Percentiles rank a stretch among this genome's conserved stretches.
Conservation (phyloP, 805 yeast genomes). For the Gaillardinia entomophila region DNA sequence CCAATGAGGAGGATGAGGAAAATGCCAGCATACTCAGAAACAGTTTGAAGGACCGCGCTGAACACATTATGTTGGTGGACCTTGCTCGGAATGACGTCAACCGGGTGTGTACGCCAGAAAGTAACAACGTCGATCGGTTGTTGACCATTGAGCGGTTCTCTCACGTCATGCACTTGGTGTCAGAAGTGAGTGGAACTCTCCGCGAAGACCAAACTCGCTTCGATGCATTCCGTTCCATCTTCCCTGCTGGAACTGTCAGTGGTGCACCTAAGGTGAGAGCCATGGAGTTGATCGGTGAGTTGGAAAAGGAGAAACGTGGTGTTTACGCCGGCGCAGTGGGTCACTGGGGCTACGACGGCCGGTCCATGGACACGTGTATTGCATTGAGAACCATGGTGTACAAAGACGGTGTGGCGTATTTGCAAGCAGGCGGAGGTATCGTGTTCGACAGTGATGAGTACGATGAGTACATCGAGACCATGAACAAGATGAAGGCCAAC, state of each 20-base stretch:
- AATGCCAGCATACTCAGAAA: conserved; percentile 69
- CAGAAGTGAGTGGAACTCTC: conserved; percentile 89
- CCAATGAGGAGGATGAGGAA: conserved; percentile 85
- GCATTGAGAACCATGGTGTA: conserved; percentile 96
- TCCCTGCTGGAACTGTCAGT: conserved; percentile 98
- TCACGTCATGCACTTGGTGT: conserved; percentile 94
- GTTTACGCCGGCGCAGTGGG: conserved; percentile 99
- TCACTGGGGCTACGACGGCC: conserved; percentile 94
- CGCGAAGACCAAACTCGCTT: conserved; percentile 81
- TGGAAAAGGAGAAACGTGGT: conserved; percentile 90
- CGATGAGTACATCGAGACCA: conserved; percentile 93
- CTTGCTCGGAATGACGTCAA: conserved; percentile 95
- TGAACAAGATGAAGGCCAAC: conserved; percentile 96
- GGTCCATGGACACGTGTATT: conserved; percentile 94
- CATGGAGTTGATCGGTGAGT: conserved; percentile 87
- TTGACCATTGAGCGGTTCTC: conserved; percentile 89
- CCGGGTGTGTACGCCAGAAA: conserved; percentile 82
- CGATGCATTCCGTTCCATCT: conserved; percentile 95
- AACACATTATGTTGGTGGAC: conserved; percentile 98
- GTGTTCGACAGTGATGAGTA: conserved; percentile 92
- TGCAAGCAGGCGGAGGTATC: conserved; percentile 99
- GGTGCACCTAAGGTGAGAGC: conserved; percentile 98
- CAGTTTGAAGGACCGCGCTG: conserved; percentile 90
- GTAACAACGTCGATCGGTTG: conserved; percentile 83
- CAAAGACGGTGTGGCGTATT: conserved; percentile 83